phyloP scores from a whole-genome alignment of 2,329 filamentous ascomycete species.

The Davidsoniella virescens region DNA sequence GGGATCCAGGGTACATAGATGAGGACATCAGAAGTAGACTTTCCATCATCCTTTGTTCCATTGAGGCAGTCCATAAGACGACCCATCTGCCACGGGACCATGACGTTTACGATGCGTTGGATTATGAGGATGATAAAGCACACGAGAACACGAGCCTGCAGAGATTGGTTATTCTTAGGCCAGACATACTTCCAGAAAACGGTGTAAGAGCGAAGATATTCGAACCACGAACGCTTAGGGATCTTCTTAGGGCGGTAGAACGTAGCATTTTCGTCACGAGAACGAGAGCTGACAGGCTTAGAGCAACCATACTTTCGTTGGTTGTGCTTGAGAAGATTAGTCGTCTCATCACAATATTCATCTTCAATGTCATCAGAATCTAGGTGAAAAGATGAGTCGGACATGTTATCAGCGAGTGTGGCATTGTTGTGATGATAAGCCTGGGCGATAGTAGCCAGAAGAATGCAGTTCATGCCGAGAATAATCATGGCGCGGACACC shows the following conservation, averaged over 20 bases:
- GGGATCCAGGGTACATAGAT: constrained; percentile 45
- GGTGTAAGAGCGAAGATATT: constrained; percentile 82
- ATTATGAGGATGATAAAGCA: constrained; percentile 69
- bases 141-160: constrained; percentile 64
- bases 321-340: constrained; percentile 36
- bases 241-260: constrained; percentile 82
- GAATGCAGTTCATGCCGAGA: constrained; percentile 43
- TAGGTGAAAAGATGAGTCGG: constrained; percentile 3
- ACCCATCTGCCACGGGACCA: constrained; percentile 71
- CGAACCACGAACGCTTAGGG: constrained; percentile 85
- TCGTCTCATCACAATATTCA: constrained; percentile 34
- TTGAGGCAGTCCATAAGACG: constrained; percentile 61
- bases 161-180: constrained; percentile 59
- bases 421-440: constrained; percentile 1
- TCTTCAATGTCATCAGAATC: constrained; percentile 24
- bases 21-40: constrained; percentile 15
- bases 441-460: constrained; percentile 21
- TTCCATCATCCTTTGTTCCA: constrained; percentile 27
- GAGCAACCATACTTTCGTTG: constrained; percentile 3
- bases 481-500: constrained; percentile 39
- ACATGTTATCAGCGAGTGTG: neutral
- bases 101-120: constrained; percentile 71
- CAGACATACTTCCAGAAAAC: constrained; percentile 94
- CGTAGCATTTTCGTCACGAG: constrained; percentile 47
- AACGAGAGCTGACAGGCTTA: constrained; percentile 18